Evolutionary conservation across 768 basidiomycete species (phyloP).

Genomic region (Lentinula guzmanii): DNA sequence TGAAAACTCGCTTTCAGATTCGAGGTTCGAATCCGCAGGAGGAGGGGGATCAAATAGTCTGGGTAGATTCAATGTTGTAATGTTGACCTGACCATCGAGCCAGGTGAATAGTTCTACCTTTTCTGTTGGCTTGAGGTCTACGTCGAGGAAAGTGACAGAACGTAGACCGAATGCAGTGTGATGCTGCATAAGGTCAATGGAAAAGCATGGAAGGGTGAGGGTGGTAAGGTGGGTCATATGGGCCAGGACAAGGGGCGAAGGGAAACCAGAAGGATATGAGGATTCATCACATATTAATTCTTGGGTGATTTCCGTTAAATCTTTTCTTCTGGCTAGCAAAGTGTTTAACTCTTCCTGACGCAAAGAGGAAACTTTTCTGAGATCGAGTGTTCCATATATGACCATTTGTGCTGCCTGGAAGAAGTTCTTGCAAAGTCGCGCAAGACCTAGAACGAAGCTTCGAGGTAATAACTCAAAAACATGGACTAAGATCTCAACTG

Average conservation of each 20-base stretch:
- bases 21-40: background rate
- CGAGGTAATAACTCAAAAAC: constrained; percentile 31
- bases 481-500: constrained; percentile 25
- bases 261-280: constrained; percentile 27
- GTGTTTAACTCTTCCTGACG: constrained; percentile 30
- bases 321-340: constrained; percentile 29
- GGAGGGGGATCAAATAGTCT: constrained; percentile 6
- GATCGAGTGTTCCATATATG: constrained; percentile 28
- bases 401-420: constrained; percentile 23
- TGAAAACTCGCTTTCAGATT: background rate
- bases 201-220: constrained; percentile 36
- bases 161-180: constrained; percentile 37
- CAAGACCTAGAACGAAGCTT: constrained; percentile 20
- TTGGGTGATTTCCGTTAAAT: constrained; percentile 34
- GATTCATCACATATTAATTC: constrained; percentile 28
- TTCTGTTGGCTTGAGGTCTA: constrained; percentile 24
- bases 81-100: constrained; percentile 37
- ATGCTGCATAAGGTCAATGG: constrained; percentile 32
- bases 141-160: constrained; percentile 31
- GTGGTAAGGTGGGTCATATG: constrained; percentile 39
- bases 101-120: constrained; percentile 29
- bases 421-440: constrained; percentile 27
- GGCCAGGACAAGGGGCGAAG: constrained; percentile 37
- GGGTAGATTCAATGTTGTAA: constrained; percentile 33
- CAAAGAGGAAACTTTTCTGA: constrained; percentile 21